Conservation (phyloP, 805 yeast species). For the Barnettozyma sp. region DNA sequence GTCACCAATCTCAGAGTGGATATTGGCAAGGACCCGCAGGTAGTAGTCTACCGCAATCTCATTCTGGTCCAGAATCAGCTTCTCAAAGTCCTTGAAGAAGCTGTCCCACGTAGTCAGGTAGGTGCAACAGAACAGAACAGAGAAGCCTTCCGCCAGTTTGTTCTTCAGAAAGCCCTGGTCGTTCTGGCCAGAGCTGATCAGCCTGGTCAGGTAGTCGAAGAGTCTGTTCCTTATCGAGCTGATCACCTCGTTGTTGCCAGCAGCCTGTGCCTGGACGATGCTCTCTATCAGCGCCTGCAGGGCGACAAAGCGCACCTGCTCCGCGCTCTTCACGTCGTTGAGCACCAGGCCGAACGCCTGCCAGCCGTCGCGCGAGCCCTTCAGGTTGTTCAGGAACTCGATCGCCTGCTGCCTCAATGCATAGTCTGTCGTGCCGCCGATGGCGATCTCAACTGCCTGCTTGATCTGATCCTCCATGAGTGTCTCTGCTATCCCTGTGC, state of each 20-base stretch:
- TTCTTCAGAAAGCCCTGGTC: slow-evolving; percentile 44
- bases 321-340: slow-evolving; percentile 24
- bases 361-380: slow-evolving; percentile 41
- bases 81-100: slow-evolving; percentile 43
- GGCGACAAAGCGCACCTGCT: slow-evolving; percentile 25
- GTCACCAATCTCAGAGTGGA: slow-evolving; percentile 92
- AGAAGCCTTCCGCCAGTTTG: slow-evolving; percentile 50
- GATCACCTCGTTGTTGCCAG: too few relatives aligned
- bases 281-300: slow-evolving; percentile 24
- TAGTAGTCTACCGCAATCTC: slow-evolving; percentile 52
- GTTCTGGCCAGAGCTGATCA: slow-evolving; percentile 17
- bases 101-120: slow-evolving; percentile 44
- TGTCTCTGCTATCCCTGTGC: not conserved
- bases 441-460: slow-evolving; percentile 28
- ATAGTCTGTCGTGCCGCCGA: slow-evolving; percentile 23
- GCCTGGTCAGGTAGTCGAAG: slow-evolving; percentile 14
- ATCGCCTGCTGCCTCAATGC: slow-evolving; percentile 32
- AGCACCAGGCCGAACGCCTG: slow-evolving; percentile 37
- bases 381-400: slow-evolving; percentile 36
- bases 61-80: slow-evolving; percentile 27
- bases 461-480: slow-evolving; percentile 23
- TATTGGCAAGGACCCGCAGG: slow-evolving; percentile 59
- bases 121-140: slow-evolving; percentile 41
- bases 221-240: slow-evolving; percentile 22
- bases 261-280: too few relatives aligned